Conservation (phyloP, 805 yeast genomes). For the Candida railenensis region DNA sequence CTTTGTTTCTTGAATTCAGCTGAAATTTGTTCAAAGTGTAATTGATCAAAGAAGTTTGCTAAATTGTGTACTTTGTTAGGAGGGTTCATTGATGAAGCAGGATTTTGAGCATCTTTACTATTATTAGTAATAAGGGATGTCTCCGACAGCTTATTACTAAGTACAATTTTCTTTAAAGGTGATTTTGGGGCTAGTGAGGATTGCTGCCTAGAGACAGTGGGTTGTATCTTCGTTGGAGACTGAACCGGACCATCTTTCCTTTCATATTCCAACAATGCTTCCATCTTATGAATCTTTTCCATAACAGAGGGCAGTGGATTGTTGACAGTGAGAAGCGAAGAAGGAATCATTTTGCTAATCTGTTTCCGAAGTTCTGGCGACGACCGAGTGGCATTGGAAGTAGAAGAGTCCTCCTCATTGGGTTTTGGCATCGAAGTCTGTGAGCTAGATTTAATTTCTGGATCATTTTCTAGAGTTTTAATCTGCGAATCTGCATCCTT, state of each 20-base stretch:
- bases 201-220: neutral
- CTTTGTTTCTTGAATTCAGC: constrained; percentile 86
- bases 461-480: neutral
- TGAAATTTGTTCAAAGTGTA: constrained; percentile 78
- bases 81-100: constrained; percentile 4
- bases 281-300: constrained; percentile 14
- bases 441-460: neutral
- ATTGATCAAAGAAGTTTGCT: constrained; percentile 66
- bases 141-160: constrained; percentile 5
- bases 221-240: constrained; percentile 10
- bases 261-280: constrained; percentile 14
- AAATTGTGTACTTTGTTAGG: constrained; percentile 53
- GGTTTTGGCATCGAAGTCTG: neutral
- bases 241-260: constrained; percentile 13
- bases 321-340: neutral
- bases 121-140: constrained; percentile 4
- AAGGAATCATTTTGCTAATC: neutral
- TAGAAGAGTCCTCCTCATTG: neutral
- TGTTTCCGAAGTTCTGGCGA: constrained; percentile 2
- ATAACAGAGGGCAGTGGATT: constrained; percentile 5
- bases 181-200: neutral
- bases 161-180: constrained; percentile 1
- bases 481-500: neutral
- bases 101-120: neutral
- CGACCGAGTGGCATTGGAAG: neutral